A percentile compares a stretch with the other conserved stretches of the same genome.
Evolutionary conservation across 1,284 basidiomycete species (phyloP).

Genomic region (Athelia psychrophila): DNA sequence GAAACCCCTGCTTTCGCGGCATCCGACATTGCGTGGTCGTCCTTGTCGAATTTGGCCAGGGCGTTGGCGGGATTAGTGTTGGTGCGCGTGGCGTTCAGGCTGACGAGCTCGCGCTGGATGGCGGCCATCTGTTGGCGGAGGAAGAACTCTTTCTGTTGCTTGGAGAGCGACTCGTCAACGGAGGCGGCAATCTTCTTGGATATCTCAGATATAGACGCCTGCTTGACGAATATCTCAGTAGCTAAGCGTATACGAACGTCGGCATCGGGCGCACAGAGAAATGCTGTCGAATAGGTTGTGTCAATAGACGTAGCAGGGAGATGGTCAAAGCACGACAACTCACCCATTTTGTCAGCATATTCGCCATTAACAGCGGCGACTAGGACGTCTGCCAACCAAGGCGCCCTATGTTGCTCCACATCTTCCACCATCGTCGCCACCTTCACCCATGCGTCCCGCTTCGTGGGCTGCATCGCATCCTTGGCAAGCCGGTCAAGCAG

Average conservation of each 20-base stretch:
- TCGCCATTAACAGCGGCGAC: slow-evolving; percentile 61
- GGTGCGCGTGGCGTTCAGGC: slow-evolving; percentile 42
- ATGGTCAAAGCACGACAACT: no score
- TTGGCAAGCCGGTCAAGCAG: slow-evolving; percentile 65
- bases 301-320: background rate
- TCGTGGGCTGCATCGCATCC: slow-evolving; percentile 52
- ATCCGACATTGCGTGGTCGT: no score
- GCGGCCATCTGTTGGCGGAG: slow-evolving; percentile 85
- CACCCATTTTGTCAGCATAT: slow-evolving; percentile 69
- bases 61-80: slow-evolving; percentile 13
- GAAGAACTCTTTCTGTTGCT: slow-evolving; percentile 82
- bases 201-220: slow-evolving; percentile 72
- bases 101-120: slow-evolving; percentile 83
- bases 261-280: slow-evolving; percentile 53
- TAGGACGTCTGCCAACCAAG: slow-evolving; percentile 74
- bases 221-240: slow-evolving; percentile 67
- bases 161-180: slow-evolving; percentile 76
- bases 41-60: background rate
- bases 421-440: slow-evolving; percentile 65
- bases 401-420: slow-evolving; percentile 52
- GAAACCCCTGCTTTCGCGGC: no score
- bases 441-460: slow-evolving; percentile 62
- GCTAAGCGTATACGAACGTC: slow-evolving; percentile 62
- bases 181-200: slow-evolving; percentile 73
- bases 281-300: slow-evolving; percentile 34